Base-by-base conservation (phyloP, 139 green algal genomes). In the Micractinium sp. region DNA sequence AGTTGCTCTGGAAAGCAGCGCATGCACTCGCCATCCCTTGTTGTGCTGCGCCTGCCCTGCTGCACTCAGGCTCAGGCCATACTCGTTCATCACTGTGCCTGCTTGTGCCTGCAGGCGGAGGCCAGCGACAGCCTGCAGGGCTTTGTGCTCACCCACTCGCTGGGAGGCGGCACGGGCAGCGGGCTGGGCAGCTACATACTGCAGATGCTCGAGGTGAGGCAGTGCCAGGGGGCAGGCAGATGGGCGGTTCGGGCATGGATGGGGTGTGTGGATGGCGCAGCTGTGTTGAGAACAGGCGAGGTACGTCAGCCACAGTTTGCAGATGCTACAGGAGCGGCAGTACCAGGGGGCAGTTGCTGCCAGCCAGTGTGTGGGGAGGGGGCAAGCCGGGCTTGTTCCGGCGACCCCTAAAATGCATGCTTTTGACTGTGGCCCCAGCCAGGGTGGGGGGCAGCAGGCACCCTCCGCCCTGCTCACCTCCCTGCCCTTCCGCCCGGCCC, bases 141-240 rank as follows among this genome's bases (percentile, higher is more conserved):
- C 78, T 95, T 95, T 76, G 38, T 94, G 63, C 79, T 98, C 92
- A 92, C 96, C 78, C 96, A 98, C 90, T 96, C 94, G 0, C 91
- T 98, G 67, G 96, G 96, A 0, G 96, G 96, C 0, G 96, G 96
- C n/a, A 98, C 96, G 0, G 96, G 95, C 90, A 95, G 92, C 66
- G 95, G 95, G 47, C 90, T 98, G 74, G 96, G 96, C n/a, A 94
- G 92, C 27, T 96, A 97, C 90, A 94, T 97, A 53, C 89, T 97
- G 36, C 91, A 92, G 41, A 81, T 95, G 88, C 92, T 98, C 60
- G 88, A 94, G 94, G 95, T 96, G n/a, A 29, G 74, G 60, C 15
- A 67, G 60, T 14, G 60, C 60, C 60, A 16, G 60, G 60, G 16
- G 60, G 60, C 14, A 27, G 18, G 63, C 22, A 27, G 20, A 71